These are phyloP conservation scores for Coemansia sp. DNA, from an alignment of 192 early-diverging fungal species.

Conservation along the genomic window DNA sequence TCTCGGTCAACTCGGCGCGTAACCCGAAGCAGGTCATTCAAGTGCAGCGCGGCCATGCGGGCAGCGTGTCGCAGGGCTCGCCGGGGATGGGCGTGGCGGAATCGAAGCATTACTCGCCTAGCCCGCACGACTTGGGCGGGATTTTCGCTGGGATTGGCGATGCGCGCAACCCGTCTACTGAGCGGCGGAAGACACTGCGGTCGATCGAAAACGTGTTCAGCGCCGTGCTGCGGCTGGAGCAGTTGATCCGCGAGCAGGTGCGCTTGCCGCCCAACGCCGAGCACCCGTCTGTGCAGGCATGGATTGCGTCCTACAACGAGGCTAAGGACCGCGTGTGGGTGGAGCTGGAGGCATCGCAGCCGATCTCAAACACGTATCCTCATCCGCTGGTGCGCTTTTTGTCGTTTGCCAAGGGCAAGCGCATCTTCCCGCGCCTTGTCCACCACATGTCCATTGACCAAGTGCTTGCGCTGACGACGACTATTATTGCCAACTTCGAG, in stretches of 20 bases:
- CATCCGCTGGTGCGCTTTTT: constrained; percentile 90
- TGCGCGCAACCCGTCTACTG: constrained; percentile 59
- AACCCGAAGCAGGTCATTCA: constrained; percentile 87
- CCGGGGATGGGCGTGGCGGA: constrained; percentile 14
- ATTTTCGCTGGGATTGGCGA: constrained; percentile 35
- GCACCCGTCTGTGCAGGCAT: constrained; percentile 34
- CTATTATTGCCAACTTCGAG: constrained; percentile 75
- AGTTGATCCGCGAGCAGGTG: constrained; percentile 73
- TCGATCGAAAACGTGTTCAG: constrained; percentile 81
- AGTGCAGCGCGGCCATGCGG: constrained; percentile 59
- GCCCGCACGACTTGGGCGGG: constrained; percentile 34
- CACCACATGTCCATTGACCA: constrained; percentile 79
- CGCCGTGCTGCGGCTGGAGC: constrained; percentile 79
- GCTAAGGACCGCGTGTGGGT: constrained; percentile 42
- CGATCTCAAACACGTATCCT: constrained; percentile 59
- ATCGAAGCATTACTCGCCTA: constrained; percentile 27
- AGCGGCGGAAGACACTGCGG: constrained; percentile 61
- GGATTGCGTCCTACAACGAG: constrained; percentile 34
- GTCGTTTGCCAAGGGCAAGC: constrained; percentile 86
- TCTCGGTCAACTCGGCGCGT: constrained; percentile 83
- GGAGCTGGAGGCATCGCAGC: constrained; percentile 47
- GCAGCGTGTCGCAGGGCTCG: constrained; percentile 24
- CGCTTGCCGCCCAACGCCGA: constrained; percentile 35
- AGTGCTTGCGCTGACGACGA: constrained; percentile 73
- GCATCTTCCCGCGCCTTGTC: constrained; percentile 80